Conservation (phyloP, 2,329 filamentous ascomycete genomes). For the Penicillium sp. region DNA sequence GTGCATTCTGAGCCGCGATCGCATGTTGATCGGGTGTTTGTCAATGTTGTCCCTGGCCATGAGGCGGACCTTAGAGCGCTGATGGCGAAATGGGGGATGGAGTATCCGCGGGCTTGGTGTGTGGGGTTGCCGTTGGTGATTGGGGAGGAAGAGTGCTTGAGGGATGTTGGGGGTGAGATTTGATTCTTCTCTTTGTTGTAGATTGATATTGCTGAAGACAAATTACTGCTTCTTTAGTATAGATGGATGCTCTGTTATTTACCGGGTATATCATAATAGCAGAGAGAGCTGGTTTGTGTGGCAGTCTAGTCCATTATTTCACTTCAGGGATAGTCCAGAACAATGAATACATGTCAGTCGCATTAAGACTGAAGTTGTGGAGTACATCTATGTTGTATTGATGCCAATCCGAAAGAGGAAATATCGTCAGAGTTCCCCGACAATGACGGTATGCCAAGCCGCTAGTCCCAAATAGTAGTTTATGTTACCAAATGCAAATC, state of each 20-base stretch:
- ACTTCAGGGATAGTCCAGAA: neutral
- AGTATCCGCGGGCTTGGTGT: slow-evolving; percentile 25
- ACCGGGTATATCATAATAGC: neutral
- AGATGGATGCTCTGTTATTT: neutral
- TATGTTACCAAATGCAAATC: slow-evolving; percentile 37
- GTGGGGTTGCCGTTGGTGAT: slow-evolving; percentile 14
- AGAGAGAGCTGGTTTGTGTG: neutral
- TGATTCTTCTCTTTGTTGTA: neutral
- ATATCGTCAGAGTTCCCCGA: neutral
- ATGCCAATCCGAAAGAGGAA: neutral
- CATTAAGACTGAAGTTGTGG: neutral
- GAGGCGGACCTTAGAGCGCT: slow-evolving; percentile 28
- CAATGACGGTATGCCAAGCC: slow-evolving; percentile 15
- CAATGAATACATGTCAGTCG: neutral
- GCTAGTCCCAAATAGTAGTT: slow-evolving; percentile 28
- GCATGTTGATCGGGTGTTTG: slow-evolving; percentile 32
- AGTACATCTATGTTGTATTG: neutral
- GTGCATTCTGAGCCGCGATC: slow-evolving; percentile 28
- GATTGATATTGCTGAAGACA: neutral
- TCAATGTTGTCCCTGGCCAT: slow-evolving; percentile 36
- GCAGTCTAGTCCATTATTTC: neutral
- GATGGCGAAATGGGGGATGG: slow-evolving; percentile 34
- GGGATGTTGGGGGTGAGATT: slow-evolving; percentile 12
- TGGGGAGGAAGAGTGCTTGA: slow-evolving; percentile 8
- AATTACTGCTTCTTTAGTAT: neutral